Base-by-base conservation (phyloP, 805 yeast species). In the Komagataella kurtzmanii region DNA sequence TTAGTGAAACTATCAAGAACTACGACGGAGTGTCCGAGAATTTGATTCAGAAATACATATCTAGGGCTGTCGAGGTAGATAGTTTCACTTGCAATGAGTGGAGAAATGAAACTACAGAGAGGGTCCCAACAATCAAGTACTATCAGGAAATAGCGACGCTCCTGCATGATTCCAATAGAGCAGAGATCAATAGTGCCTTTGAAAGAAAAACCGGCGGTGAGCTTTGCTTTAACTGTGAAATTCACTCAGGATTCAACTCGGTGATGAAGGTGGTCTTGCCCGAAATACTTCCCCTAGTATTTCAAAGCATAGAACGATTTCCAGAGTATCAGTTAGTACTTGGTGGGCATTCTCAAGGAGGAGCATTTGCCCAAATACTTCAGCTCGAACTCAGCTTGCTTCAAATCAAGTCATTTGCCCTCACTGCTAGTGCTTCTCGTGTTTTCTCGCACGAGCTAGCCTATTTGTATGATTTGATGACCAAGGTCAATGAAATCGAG, bases 361-460 rank as follows among this genome's bases (percentile, higher is more conserved):
- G 83, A 8, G 89, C 88, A 0, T 62, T 83, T 49, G 81, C 88
- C 1, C 66, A 72, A 24, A 62, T 85, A 45, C 70, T 78, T 3
- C 88, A 85, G 0, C 66, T 81, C n/a, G 90, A 83, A 56, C 70
- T 81, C 48, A 66, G 71, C 52, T 60, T 78, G n/a, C 58, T 76
- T 61, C 86, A 86, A 2, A 49, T 58, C 1, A 49, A 54, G 21
- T 52, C 56, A 23, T 5, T 49, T 2, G 8, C 53, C 18, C 54
- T 56, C 10, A 59, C 55, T 1, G 54, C 54, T 50, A 56, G 56
- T 43, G 49, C 61, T 1, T 60, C 62, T 2, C 49, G 57, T 3
- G 55, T 57, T 7, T 53, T 59, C 43, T 59, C 62, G 1, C 51
- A 51, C 17, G 52, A 51, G 17, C 43, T 59, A 45, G 53, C 58